These are phyloP conservation scores for Aspergillus pseudoterreus DNA, from an alignment of 2,329 filamentous ascomycete species.

Conservation along the genomic window DNA sequence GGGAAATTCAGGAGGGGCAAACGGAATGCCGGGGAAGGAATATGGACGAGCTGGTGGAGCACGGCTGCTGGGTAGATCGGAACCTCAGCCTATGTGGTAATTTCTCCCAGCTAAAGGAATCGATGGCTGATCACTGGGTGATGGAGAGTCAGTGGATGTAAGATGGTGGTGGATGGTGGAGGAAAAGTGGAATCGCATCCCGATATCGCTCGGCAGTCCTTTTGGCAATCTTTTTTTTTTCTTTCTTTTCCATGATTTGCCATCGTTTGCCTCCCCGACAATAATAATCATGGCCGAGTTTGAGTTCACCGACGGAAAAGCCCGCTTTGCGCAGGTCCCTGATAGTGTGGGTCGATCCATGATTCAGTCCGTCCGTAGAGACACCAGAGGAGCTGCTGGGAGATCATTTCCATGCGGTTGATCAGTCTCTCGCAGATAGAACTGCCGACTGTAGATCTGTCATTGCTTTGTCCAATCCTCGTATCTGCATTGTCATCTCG, in stretches of 20 bases:
- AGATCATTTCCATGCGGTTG: too few species aligned
- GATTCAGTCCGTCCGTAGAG: neutral
- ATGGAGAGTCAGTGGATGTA: slow-evolving; percentile 5
- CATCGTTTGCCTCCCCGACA: too few species aligned
- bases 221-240: slow-evolving; percentile 7
- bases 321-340: slow-evolving; percentile 12
- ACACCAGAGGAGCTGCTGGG: neutral
- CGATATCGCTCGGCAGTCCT: slow-evolving; percentile 25
- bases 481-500: too few species aligned
- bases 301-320: slow-evolving; percentile 11
- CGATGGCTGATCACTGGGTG: neutral
- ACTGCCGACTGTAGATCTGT: too few species aligned
- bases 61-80: slow-evolving; percentile 2
- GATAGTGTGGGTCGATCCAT: slow-evolving; percentile 10
- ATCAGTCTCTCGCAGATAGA: too few species aligned
- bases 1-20: neutral
- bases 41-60: slow-evolving; percentile 11
- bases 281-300: neutral
- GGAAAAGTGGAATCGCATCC: slow-evolving; percentile 6
- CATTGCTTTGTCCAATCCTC: too few species aligned
- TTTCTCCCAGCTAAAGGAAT: neutral
- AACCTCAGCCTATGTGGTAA: neutral
- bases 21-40: neutral
- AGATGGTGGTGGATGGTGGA: too few species aligned
- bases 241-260: slow-evolving; percentile 2